These are phyloP conservation scores for Phytophthora tentaculata DNA, from an alignment of 352 stramenopile genomes.

Conservation along the genomic window DNA sequence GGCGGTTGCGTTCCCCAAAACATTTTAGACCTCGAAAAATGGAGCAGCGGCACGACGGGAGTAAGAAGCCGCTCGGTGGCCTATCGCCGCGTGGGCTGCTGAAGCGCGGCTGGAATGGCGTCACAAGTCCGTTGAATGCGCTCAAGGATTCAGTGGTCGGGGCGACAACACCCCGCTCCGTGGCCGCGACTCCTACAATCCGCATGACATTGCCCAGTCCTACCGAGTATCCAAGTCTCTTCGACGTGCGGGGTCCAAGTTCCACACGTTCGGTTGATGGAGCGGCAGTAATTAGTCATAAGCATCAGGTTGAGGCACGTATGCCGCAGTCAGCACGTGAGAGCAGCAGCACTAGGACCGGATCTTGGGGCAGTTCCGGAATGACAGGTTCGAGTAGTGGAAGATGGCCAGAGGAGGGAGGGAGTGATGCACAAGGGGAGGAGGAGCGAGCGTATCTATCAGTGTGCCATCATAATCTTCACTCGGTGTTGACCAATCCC, in stretches of 20 bases:
- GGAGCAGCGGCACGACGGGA: constrained; percentile 23
- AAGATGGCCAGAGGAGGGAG: constrained; percentile 18
- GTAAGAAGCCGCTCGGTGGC: constrained; percentile 48
- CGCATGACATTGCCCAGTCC: constrained; percentile 54
- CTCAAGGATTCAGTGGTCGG: constrained; percentile 70
- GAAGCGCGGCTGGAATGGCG: constrained; percentile 69
- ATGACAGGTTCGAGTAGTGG: constrained; percentile 28
- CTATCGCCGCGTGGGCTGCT: constrained; percentile 67
- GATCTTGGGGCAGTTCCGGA: constrained; percentile 41
- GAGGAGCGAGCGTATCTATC: constrained; percentile 72
- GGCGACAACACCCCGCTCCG: constrained; percentile 52
- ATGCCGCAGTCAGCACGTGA: constrained; percentile 45
- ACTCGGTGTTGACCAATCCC: constrained; percentile 86
- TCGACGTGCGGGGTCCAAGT: constrained; percentile 59
- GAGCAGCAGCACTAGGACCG: constrained; percentile 39
- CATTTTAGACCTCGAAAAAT: constrained; percentile 28
- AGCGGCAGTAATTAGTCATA: constrained; percentile 14
- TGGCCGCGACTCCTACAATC: constrained; percentile 37
- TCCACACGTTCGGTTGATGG: constrained; percentile 50
- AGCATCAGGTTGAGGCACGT: constrained; percentile 20
- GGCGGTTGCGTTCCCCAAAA: constrained; percentile 21
- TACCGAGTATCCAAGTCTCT: constrained; percentile 76
- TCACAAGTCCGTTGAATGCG: constrained; percentile 66
- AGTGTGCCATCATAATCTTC: constrained; percentile 82
- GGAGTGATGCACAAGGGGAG: constrained; percentile 46